These are phyloP conservation scores for Malbranchea zuffiana DNA, from an alignment of 2,329 filamentous ascomycete species.

Conservation along the genomic window DNA sequence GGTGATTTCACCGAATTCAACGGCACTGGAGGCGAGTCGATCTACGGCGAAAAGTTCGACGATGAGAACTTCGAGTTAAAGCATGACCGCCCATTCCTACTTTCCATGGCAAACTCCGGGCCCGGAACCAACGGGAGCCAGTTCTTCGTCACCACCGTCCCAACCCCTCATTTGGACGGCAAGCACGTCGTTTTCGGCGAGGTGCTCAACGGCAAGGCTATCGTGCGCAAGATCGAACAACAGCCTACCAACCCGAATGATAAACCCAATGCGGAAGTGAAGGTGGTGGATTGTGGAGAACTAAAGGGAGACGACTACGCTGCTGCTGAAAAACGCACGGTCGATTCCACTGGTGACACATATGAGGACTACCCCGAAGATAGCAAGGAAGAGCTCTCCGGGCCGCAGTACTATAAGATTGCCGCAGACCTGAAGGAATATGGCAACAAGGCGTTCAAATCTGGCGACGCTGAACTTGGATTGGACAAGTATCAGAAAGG, in stretches of 20 bases:
- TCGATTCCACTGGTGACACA: constrained; percentile 74
- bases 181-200: constrained; percentile 98
- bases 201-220: constrained; percentile 82
- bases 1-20: constrained; percentile 94
- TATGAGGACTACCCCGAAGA: constrained; percentile 97
- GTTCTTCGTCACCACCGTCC: constrained; percentile 94
- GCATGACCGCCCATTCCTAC: constrained; percentile 83
- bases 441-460: constrained; percentile 88
- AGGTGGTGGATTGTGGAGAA: constrained; percentile 77
- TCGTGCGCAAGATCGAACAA: constrained; percentile 85
- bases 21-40: constrained; percentile 90
- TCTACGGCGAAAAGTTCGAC: constrained; percentile 94
- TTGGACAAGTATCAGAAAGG: constrained; percentile 93
- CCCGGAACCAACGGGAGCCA: constrained; percentile 93
- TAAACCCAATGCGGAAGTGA: constrained; percentile 62
- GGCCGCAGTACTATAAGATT: constrained; percentile 62
- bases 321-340: constrained; percentile 53
- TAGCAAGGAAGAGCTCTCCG: constrained; percentile 53
- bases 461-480: constrained; percentile 55
- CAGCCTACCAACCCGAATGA: constrained; percentile 61
- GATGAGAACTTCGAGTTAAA: constrained; percentile 91
- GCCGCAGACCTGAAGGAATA: constrained; percentile 78
- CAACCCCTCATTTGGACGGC: constrained; percentile 85
- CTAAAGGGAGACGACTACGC: constrained; percentile 61
- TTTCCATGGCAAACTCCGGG: constrained; percentile 97